Conservation (phyloP, 2,329 filamentous ascomycete species). For the Colletotrichum paranaense region DNA sequence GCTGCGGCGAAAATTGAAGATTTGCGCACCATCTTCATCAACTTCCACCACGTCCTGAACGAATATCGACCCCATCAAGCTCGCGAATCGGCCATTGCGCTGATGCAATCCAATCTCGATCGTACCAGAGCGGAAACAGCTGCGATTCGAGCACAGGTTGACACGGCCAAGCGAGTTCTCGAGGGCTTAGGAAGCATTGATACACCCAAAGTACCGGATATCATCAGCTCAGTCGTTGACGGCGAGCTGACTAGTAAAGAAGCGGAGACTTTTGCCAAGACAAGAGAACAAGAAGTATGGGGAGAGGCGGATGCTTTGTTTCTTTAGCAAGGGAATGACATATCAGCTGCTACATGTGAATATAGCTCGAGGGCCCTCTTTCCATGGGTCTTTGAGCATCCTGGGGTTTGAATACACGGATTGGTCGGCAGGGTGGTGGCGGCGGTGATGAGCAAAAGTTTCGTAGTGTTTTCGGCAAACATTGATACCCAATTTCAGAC, state of each 20-base stretch:
- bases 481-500: conserved; percentile 9
- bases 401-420: not conserved
- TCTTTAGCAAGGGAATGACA: conserved; percentile 39
- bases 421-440: not conserved
- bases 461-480: not conserved
- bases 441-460: not conserved
- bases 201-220: conserved; percentile 38
- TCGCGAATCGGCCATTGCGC: conserved; percentile 83
- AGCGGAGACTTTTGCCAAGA: not conserved
- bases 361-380: not conserved
- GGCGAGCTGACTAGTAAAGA: conserved; percentile 11
- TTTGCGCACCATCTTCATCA: conserved; percentile 84
- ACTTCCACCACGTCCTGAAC: conserved; percentile 93
- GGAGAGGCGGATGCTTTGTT: conserved; percentile 54
- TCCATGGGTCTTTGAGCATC: too few relatives aligned
- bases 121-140: conserved; percentile 78
- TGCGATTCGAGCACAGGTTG: conserved; percentile 73
- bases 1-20: conserved; percentile 80
- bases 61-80: conserved; percentile 95
- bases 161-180: conserved; percentile 79
- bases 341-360: not conserved
- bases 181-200: conserved; percentile 72
- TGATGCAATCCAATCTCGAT: conserved; percentile 89
- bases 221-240: not conserved
- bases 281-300: conserved; percentile 50